Conservation (phyloP, 257 asterid species). For the Ehretia macrophylla region DNA sequence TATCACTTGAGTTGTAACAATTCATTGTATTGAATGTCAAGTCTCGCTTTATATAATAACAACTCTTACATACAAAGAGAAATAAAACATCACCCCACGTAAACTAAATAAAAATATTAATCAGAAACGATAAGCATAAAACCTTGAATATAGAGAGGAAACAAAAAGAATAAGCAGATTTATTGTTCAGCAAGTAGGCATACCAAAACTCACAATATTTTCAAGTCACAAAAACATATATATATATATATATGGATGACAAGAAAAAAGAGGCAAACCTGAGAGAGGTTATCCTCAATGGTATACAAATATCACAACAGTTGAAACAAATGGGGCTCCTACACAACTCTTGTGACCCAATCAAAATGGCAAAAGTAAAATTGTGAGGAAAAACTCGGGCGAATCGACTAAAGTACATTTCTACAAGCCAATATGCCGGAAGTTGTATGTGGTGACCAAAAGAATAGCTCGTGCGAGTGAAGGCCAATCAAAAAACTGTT, state of each 20-base stretch:
- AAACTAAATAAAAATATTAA: no score
- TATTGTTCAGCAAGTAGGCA: slow-evolving; percentile 7
- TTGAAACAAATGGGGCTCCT: slow-evolving; percentile 27
- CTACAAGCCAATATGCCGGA: slow-evolving; percentile 3
- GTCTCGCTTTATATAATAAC: no score
- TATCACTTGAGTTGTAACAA: no score
- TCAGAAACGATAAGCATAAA: neutral
- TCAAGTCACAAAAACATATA: slow-evolving; percentile 3
- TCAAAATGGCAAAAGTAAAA: slow-evolving; percentile 24
- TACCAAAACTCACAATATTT: slow-evolving; percentile 9
- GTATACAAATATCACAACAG: slow-evolving; percentile 35
- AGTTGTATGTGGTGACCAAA: neutral
- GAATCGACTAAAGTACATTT: slow-evolving; percentile 23
- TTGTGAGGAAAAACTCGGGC: slow-evolving; percentile 22
- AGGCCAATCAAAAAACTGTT: neutral
- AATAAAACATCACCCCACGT: no score
- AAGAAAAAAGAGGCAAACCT: slow-evolving; percentile 31
- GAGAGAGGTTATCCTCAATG: slow-evolving; percentile 40
- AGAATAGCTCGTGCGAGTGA: neutral
- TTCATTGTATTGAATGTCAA: no score
- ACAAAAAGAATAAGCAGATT: neutral
- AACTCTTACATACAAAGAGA: no score
- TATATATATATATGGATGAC: slow-evolving; percentile 6
- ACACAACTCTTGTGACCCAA: slow-evolving; percentile 31
- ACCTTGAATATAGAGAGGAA: neutral